phyloP scores from a whole-genome alignment of 441 rosid species.

The Gossypium laxum region DNA sequence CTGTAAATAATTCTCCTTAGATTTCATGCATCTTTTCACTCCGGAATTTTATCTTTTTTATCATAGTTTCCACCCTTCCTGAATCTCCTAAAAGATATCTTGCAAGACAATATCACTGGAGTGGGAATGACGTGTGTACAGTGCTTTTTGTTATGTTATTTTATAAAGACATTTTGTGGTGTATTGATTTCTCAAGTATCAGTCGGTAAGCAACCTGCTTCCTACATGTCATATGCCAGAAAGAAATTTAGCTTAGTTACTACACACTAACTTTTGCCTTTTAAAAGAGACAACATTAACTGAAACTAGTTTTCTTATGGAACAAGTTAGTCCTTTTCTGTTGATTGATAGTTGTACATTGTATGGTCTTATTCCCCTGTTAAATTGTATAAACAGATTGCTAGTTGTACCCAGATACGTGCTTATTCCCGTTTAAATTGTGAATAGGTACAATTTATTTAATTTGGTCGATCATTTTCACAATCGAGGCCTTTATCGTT shows the following conservation, averaged over 20 bases:
- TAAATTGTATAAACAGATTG: neutral
- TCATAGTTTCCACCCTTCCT: no score
- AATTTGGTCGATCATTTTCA: constrained; percentile 74
- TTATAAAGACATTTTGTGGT: neutral
- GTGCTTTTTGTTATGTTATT: no score
- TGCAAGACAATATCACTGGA: no score
- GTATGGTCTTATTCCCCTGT: neutral
- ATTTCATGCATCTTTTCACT: no score
- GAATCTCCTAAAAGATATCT: no score
- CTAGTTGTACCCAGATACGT: neutral
- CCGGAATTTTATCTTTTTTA: no score
- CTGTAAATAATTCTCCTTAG: no score
- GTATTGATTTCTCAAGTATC: no score
- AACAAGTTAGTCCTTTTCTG: constrained; percentile 1
- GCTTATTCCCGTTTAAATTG: constrained; percentile 14
- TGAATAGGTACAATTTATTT: constrained; percentile 68
- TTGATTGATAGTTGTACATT: neutral
- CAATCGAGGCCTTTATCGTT: constrained; percentile 69
- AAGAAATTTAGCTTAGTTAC: neutral
- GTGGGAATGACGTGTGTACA: no score
- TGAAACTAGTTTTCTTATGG: neutral
- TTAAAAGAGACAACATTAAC: neutral
- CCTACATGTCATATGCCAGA: no score
- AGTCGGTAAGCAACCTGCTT: no score
- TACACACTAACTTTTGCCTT: neutral